Percentiles rank a stretch among this genome's conserved stretches.
Conservation (phyloP, 768 basidiomycete species). For the Russula sp. region DNA sequence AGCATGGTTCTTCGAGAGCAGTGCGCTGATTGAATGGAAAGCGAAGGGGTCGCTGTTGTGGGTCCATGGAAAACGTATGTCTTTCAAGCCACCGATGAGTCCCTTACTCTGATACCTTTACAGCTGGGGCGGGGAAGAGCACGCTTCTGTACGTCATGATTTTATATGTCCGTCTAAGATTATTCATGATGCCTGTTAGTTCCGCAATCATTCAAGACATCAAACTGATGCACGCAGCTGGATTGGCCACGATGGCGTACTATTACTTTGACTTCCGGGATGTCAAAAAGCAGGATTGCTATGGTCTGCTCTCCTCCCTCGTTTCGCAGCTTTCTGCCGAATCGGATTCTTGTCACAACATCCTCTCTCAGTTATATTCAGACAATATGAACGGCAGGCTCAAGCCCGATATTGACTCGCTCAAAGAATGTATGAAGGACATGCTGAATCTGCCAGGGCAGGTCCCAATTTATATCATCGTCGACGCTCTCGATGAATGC, state of each 20-base stretch:
- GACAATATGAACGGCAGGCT: background rate
- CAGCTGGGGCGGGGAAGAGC: background rate
- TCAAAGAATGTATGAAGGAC: background rate
- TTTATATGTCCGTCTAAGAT: accelerated
- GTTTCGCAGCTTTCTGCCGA: slow-evolving; percentile 5
- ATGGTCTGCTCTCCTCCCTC: background rate
- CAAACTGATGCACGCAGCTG: background rate
- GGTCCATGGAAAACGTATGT: slow-evolving; percentile 21
- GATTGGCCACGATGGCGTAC: background rate
- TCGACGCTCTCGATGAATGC: slow-evolving; percentile 20
- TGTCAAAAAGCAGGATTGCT: background rate
- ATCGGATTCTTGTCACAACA: background rate
- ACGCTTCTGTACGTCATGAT: background rate
- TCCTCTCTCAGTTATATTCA: slow-evolving; percentile 2
- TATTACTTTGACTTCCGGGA: slow-evolving; percentile 12
- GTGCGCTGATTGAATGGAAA: background rate
- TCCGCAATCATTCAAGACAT: slow-evolving; percentile 5
- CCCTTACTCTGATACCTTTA: background rate
- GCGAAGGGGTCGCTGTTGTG: slow-evolving; percentile 3
- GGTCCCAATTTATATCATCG: background rate
- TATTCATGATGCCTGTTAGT: background rate
- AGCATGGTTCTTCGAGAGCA: slow-evolving; percentile 3
- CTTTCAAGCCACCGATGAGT: too few relatives aligned
- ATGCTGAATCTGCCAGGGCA: background rate
- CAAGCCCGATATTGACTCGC: background rate